Conservation (phyloP, 2,329 filamentous ascomycete genomes). For the Aureobasidium sp. region DNA sequence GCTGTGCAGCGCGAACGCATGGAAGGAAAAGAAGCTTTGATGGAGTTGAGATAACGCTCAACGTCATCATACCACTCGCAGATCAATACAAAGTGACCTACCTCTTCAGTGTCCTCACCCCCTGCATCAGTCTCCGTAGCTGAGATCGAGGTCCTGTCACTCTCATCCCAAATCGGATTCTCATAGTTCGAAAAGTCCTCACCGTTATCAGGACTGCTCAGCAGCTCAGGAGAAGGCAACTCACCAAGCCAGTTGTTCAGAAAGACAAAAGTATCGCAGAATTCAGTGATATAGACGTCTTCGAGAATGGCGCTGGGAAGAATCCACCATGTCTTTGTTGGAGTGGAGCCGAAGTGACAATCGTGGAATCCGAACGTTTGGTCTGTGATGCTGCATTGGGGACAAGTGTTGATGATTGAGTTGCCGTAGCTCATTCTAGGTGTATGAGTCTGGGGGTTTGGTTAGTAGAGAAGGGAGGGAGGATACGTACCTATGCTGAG, state of each 20-base stretch:
- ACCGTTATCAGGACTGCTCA: too few relatives aligned
- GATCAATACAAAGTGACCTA: background rate
- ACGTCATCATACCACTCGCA: background rate
- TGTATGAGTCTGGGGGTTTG: too few relatives aligned
- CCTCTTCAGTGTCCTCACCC: too few relatives aligned
- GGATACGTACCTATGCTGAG: too few relatives aligned
- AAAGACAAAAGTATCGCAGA: background rate
- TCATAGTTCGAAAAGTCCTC: too few relatives aligned
- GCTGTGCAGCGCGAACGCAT: background rate
- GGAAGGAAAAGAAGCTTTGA: background rate
- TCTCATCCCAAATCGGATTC: too few relatives aligned
- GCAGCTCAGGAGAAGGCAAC: background rate
- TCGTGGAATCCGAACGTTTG: background rate
- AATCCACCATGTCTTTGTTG: background rate
- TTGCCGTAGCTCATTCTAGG: background rate
- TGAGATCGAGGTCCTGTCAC: too few relatives aligned
- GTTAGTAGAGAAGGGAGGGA: too few relatives aligned
- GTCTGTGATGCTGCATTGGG: background rate
- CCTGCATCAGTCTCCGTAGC: too few relatives aligned
- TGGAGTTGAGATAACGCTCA: background rate
- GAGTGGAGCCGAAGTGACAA: background rate
- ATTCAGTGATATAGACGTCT: background rate
- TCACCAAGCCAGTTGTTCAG: background rate
- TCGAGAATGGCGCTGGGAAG: background rate
- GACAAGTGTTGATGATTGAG: background rate